Evolutionary conservation across 2,329 filamentous ascomycete species (phyloP).

Genomic region (Aspergillus bombycis): DNA sequence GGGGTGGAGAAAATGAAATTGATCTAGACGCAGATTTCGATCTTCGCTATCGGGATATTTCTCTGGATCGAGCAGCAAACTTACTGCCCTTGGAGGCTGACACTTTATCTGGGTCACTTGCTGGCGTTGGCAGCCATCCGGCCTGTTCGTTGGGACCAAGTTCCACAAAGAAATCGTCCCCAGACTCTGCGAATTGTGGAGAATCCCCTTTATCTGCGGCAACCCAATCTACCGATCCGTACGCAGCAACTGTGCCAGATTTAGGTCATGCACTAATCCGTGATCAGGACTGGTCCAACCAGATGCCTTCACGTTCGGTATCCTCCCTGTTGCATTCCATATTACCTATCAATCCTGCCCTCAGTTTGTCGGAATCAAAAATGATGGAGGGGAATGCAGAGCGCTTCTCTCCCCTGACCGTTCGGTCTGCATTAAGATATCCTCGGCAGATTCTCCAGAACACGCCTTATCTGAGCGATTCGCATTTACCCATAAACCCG

Average conservation of each 20-base stretch:
- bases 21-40: constrained; percentile 24
- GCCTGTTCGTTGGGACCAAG: constrained; percentile 18
- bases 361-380: constrained; percentile 14
- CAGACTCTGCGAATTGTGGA: constrained; percentile 14
- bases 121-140: constrained; percentile 27
- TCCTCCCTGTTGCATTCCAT: constrained; percentile 34
- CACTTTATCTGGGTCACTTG: constrained; percentile 24
- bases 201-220: constrained; percentile 19
- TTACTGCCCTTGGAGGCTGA: constrained; percentile 12
- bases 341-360: constrained; percentile 38
- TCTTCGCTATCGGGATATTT: constrained; percentile 15
- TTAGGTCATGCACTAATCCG: constrained; percentile 20
- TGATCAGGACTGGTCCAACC: constrained; percentile 16
- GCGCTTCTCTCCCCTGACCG: constrained; percentile 14
- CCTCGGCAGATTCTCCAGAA: constrained; percentile 12
- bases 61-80: constrained; percentile 7
- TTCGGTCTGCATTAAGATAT: constrained; percentile 17
- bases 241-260: constrained; percentile 13
- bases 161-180: constrained; percentile 12
- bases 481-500: constrained; percentile 35
- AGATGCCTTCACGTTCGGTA: constrained; percentile 17
- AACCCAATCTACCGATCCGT: constrained; percentile 20
- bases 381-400: constrained; percentile 6
- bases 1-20: constrained; percentile 19
- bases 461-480: constrained; percentile 25